Base-by-base conservation (phyloP, 139 green algal genomes). In the Yamagishiella unicocca region DNA sequence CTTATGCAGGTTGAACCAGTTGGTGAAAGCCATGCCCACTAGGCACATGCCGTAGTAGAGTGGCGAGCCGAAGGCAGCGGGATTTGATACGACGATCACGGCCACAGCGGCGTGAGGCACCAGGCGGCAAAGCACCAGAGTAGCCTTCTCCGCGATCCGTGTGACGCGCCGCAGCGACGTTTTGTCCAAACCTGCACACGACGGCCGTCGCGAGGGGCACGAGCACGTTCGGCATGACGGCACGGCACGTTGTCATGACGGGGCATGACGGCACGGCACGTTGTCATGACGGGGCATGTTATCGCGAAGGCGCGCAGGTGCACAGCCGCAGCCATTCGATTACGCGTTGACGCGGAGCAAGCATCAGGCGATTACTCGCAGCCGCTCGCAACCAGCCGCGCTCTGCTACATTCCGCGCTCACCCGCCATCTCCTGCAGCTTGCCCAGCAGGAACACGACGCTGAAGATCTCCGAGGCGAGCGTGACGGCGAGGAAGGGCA, bases 401-500 rank as follows among this genome's bases (percentile, higher is more conserved):
- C 46, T 8, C 50, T 4, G 50, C 53, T 10, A 68, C 6, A 17
- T 31, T 6, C 50, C 1, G 0, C 79, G 0, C 74, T 29, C 67
- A 93, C 87, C 90, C 22, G 87, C 83, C 81, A 92, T 74, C 29
- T 90, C 42, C 80, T 81, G 79, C 58, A 91, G 83, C 80, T 89
- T 88, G 73, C 89, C 70, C 17, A 83, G 19, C 25, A 90, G 71
- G 54, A 89, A 90, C 29, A 79, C 58, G 17, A 92, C 89, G 8
- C 33, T 89, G 68, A 54, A 89, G 17, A 89, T 24, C 58, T 93
- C 87, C 21, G 67, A 82, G 45, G 53, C 55, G 71, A 94, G 90
- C 8, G 88, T 90, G 46, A 68, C 81, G 64, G 91, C 83, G 46
- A 94, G 85, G 70, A 94, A 88, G 7, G 82, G 77, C 72, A 92